Evolutionary conservation across 331 rosid species (phyloP).

Genomic region (Quercus lobata): DNA sequence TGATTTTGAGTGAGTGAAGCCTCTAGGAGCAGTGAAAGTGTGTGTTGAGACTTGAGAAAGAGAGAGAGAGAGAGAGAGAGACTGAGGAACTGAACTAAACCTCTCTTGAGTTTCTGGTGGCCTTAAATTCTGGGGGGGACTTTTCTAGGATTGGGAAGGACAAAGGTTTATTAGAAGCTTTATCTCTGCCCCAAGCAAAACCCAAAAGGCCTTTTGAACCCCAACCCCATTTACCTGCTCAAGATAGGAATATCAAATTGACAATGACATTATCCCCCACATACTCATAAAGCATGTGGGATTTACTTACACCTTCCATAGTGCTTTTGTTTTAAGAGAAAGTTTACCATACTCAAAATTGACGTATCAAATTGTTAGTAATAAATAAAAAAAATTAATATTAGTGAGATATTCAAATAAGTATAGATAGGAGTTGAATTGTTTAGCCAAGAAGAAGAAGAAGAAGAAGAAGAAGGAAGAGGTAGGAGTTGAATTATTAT

Average conservation of each 20-base stretch:
- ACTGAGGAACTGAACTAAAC: not conserved
- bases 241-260: not conserved
- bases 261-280: not conserved
- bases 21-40: not conserved
- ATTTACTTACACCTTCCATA: not conserved
- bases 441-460: no score
- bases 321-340: no score
- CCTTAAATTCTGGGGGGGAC: constrained; percentile 35
- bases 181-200: constrained; percentile 14
- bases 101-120: not conserved
- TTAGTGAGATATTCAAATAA: no score
- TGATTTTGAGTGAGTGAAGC: constrained; percentile 36
- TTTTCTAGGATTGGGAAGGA: constrained; percentile 13
- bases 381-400: no score
- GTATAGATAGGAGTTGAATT: no score
- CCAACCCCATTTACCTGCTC: constrained; percentile 14
- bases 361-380: no score
- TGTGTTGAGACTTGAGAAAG: not conserved
- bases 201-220: constrained; percentile 2
- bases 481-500: no score
- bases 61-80: no score
- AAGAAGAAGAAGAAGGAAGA: no score
- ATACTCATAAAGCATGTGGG: not conserved
- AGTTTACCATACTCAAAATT: no score
- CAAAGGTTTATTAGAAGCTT: not conserved